Base-by-base conservation (phyloP, 2,329 filamentous ascomycete genomes). In the Penicillium sp. region DNA sequence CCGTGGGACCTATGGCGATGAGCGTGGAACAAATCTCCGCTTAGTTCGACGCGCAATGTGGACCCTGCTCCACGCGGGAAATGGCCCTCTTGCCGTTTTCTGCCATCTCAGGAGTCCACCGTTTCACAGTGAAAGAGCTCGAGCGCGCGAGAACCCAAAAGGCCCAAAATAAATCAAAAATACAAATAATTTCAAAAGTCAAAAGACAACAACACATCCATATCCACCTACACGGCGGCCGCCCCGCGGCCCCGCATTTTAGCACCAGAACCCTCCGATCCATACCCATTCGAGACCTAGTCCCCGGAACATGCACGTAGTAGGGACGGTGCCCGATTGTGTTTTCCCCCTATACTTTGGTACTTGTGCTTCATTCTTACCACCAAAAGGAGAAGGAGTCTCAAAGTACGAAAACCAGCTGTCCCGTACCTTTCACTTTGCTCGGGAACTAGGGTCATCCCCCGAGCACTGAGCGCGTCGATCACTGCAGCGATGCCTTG, bases 401-500 rank as follows among this genome's bases (percentile, higher is more conserved):
- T 27, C 16, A 42, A 55, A 44, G 48, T 56, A 52, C 49, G 37
- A 46, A 19, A n/a, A 50, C 7, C n/a, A 8, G 19, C n/a, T 42
- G 48, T 27, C 37, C 55, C 54, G 54, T 53, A 51, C 54, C 50
- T 54, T 52, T 49, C 29, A 35, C 48, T 43, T 51, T 59, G 27
- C 23, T 57, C 63, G 64, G 64, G 60, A 63, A 64, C 58, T 50
- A 45, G 50, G 50, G 11, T 39, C 6, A 21, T 50, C 48, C 48
- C 43, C 52, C 29, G 33, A 25, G n/a, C 23, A 25, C 35, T 50
- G 64, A 59, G 49, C 47, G 55, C 50, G 62, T 58, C 63, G 61
- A 66, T 65, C 62, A 57, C 51, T 65, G 61, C 62, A 65, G 57
- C 47, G 53, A 61, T 56, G 58, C 56, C 58, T 59, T 55, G 56